Evolutionary conservation across 75 land plant species (phyloP).

Genomic region (Azolla pinnata): DNA sequence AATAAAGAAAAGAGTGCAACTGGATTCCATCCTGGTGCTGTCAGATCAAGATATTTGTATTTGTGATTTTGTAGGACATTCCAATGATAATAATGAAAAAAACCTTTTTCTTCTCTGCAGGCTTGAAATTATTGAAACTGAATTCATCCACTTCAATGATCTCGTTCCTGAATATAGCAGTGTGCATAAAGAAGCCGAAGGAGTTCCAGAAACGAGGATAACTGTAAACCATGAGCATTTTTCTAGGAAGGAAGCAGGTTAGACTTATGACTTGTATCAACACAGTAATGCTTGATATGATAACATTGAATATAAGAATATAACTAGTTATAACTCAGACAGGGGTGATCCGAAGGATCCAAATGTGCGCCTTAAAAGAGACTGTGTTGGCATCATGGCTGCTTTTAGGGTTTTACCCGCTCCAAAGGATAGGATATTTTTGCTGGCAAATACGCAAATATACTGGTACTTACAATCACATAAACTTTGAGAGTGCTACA

Average conservation of each 20-base stretch:
- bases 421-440: constrained; percentile 8
- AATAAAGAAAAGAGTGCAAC: no score
- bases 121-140: constrained; percentile 11
- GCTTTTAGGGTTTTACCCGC: constrained; percentile 16
- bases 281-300: no score
- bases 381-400: constrained; percentile 27
- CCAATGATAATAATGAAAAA: no score
- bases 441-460: constrained; percentile 28
- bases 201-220: background rate
- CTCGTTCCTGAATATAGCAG: constrained; percentile 13
- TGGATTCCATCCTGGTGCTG: no score
- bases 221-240: no score
- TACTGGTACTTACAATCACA: constrained; percentile 19
- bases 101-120: constrained; percentile 5
- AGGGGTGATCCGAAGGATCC: constrained; percentile 25
- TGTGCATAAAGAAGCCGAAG: background rate
- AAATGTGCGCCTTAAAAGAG: constrained; percentile 22
- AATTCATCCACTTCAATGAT: constrained; percentile 24
- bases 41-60: no score
- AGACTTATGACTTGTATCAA: no score
- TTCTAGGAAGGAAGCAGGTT: no score
- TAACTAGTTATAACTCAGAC: no score
- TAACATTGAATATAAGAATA: no score
- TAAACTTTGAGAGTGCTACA: no score
- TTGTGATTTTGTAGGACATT: no score